phyloP scores from a whole-genome alignment of 148 eudicot species.

The Vaccinium myrtillus region DNA sequence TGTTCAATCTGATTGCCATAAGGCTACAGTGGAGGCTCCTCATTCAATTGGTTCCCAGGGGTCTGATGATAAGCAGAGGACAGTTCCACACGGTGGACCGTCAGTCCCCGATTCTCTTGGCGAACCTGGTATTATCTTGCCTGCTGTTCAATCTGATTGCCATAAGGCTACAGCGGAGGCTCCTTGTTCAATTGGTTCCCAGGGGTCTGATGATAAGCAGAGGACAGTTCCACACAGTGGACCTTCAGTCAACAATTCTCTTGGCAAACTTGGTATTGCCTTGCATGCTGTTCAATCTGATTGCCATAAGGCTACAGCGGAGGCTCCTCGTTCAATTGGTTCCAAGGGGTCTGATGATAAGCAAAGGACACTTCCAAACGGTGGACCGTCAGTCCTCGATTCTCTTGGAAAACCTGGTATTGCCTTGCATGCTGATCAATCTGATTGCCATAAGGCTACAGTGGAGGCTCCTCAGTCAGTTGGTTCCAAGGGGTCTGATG shows the following conservation, averaged over 20 bases:
- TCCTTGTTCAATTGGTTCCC: no score
- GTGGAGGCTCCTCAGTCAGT: not conserved
- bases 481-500: slow-evolving; percentile 3
- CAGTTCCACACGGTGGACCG: no score
- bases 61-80: not conserved
- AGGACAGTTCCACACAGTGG: no score
- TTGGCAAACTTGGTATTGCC: not conserved
- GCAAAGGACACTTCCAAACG: not conserved
- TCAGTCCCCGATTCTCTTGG: not conserved
- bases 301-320: not conserved
- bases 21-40: not conserved
- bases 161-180: no score
- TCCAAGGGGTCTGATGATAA: not conserved
- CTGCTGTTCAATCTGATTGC: no score
- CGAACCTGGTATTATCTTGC: not conserved
- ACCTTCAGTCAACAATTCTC: no score
- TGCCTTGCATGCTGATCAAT: not conserved
- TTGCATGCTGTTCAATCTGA: not conserved
- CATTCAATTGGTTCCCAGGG: not conserved
- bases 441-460: not conserved
- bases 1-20: not conserved
- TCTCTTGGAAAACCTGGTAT: not conserved
- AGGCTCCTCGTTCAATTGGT: not conserved
- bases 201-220: no score
- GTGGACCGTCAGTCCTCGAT: not conserved